Evolutionary conservation across 1,284 basidiomycete genomes (phyloP).

Genomic region (Hypsizygus ulmarius): DNA sequence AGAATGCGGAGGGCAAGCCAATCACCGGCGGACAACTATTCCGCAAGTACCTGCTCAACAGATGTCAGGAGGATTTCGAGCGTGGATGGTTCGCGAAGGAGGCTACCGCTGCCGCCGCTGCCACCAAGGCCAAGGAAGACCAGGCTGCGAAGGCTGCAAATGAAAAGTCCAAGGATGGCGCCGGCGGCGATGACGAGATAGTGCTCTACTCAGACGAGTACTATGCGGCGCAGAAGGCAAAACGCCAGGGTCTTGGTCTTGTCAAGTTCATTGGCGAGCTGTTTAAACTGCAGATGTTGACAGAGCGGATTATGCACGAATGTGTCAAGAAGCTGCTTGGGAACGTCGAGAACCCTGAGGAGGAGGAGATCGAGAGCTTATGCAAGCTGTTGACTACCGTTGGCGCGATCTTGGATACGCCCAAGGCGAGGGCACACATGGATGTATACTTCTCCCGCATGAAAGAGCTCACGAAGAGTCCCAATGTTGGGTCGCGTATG

Average conservation of each 20-base stretch:
- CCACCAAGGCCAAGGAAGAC: slow-evolving; percentile 56
- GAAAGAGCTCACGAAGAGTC: slow-evolving; percentile 74
- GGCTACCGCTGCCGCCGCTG: slow-evolving; percentile 57
- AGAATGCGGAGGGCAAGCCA: slow-evolving; percentile 75
- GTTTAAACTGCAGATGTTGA: slow-evolving; percentile 95
- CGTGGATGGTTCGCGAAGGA: slow-evolving; percentile 81
- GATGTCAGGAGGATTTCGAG: slow-evolving; percentile 96
- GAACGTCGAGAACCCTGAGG: slow-evolving; percentile 92
- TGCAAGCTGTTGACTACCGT: slow-evolving; percentile 93
- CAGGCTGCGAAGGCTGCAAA: slow-evolving; percentile 59
- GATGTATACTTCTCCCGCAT: slow-evolving; percentile 93
- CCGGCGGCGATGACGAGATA: slow-evolving; percentile 41
- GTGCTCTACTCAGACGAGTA: slow-evolving; percentile 94
- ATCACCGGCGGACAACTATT: slow-evolving; percentile 91
- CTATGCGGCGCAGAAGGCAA: slow-evolving; percentile 95
- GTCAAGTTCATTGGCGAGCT: slow-evolving; percentile 98
- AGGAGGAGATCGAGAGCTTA: slow-evolving; percentile 96
- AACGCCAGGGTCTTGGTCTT: slow-evolving; percentile 94
- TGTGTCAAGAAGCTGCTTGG: slow-evolving; percentile 93
- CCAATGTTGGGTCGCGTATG: slow-evolving; percentile 82
- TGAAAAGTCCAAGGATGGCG: slow-evolving; percentile 45
- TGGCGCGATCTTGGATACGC: slow-evolving; percentile 77
- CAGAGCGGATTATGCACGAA: slow-evolving; percentile 93
- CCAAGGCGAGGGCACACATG: slow-evolving; percentile 82
- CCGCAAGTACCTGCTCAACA: slow-evolving; percentile 90